A percentile compares a stretch with the other conserved stretches of the same genome.
Conservation (phyloP, 192 early-diverging fungal genomes). For the Entophlyctis luteolus region DNA sequence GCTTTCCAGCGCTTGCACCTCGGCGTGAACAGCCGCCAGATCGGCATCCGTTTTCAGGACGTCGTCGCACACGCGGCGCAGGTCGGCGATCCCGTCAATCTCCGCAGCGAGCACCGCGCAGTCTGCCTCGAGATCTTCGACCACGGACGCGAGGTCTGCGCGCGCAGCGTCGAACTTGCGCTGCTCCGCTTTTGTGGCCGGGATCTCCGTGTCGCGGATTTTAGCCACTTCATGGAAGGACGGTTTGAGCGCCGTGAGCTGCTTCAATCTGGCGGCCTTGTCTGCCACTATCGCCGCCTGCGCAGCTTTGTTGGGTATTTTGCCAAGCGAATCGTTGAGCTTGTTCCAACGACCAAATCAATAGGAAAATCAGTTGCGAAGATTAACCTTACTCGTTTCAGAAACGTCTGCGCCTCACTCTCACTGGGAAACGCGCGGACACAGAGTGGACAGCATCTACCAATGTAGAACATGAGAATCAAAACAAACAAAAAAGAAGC, state of each 20-base stretch:
- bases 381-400: conserved; percentile 29
- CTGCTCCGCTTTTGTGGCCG: conserved; percentile 27
- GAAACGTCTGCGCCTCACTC: conserved; percentile 41
- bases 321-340: conserved; percentile 32
- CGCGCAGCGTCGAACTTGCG: conserved; percentile 10
- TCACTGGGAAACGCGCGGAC: conserved; percentile 62
- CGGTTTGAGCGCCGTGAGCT: conserved; percentile 40
- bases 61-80: conserved; percentile 40
- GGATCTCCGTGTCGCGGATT: conserved; percentile 47
- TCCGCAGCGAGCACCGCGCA: conserved; percentile 18
- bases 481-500: conserved; percentile 38
- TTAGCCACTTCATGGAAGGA: conserved; percentile 42
- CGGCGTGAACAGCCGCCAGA: conserved; percentile 32
- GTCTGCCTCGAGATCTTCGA: conserved; percentile 37
- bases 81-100: conserved; percentile 25
- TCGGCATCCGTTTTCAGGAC: conserved; percentile 39
- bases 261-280: background rate
- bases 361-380: background rate
- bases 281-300: conserved; percentile 6
- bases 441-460: conserved; percentile 79
- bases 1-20: conserved; percentile 46
- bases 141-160: background rate
- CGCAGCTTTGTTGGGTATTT: conserved; percentile 34
- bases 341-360: background rate
- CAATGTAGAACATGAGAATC: conserved; percentile 57